These are phyloP conservation scores for Triadica sebifera DNA, from an alignment of 345 rosid genomes.

Conservation along the genomic window DNA sequence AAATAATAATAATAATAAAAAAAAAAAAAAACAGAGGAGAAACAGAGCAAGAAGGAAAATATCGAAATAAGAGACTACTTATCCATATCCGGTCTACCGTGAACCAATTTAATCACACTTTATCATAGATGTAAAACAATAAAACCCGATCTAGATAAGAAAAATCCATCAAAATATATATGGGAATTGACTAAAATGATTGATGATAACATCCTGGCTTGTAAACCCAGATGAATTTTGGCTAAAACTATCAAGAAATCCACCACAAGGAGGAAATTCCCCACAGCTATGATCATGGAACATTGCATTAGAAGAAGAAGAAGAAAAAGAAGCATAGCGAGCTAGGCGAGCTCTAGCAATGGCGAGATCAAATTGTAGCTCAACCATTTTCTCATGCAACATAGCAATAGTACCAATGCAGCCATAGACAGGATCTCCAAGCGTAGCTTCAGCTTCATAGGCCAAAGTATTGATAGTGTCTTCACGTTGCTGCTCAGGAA, in stretches of 20 bases:
- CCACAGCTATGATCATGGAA: conserved; percentile 25
- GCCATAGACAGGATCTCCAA: conserved; percentile 84
- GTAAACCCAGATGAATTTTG: conserved; percentile 28
- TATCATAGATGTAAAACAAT: too few species aligned
- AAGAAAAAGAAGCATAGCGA: conserved; percentile 33
- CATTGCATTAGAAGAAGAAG: neutral
- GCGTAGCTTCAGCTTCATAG: conserved; percentile 89
- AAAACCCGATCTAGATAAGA: too few species aligned
- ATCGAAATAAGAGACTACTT: neutral
- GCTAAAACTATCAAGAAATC: conserved; percentile 45
- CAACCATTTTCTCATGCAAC: conserved; percentile 61
- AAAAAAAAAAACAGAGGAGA: too few species aligned
- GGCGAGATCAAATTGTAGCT: conserved; percentile 81
- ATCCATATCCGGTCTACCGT: too few species aligned
- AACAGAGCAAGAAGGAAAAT: neutral
- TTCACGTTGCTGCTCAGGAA: conserved; percentile 85
- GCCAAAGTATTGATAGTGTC: conserved; percentile 84
- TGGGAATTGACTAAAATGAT: conserved; percentile 46
- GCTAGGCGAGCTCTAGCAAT: conserved; percentile 69
- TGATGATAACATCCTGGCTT: conserved; percentile 24
- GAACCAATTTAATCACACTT: too few species aligned
- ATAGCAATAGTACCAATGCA: conserved; percentile 88
- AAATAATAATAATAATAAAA: too few species aligned
- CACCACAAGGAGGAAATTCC: conserved; percentile 41
- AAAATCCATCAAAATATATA: conserved; percentile 20